Conservation (phyloP, 225 moss, liverwort and hornwort species). For the Anthoceros angustus region DNA sequence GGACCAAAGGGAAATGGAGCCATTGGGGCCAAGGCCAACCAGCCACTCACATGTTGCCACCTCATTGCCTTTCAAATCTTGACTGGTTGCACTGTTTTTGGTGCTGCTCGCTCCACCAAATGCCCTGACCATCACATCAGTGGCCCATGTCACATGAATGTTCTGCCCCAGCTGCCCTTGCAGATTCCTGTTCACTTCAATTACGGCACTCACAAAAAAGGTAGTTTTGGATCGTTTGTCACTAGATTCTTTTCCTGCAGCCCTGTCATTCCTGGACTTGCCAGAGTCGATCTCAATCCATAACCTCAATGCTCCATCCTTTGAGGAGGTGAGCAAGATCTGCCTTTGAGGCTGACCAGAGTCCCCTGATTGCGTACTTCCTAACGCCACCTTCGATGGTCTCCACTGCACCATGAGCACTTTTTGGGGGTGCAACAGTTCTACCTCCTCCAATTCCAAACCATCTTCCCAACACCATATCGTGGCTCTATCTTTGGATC, state of each 20-base stretch:
- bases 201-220: constrained; percentile 72
- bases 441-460: constrained; percentile 44
- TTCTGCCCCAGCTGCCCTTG: constrained; percentile 57
- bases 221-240: constrained; percentile 47
- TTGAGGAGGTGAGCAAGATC: constrained; percentile 68
- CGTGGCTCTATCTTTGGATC: constrained; percentile 27
- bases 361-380: constrained; percentile 12
- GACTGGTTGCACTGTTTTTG: constrained; percentile 17
- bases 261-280: constrained; percentile 37
- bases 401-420: constrained; percentile 78
- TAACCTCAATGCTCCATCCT: constrained; percentile 69
- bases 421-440: constrained; percentile 57
- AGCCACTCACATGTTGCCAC: constrained; percentile 68
- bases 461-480: constrained; percentile 93
- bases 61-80: constrained; percentile 23
- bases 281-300: constrained; percentile 83
- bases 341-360: constrained; percentile 41
- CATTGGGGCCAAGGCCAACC: constrained; percentile 69
- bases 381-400: constrained; percentile 53
- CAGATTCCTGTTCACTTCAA: constrained; percentile 63
- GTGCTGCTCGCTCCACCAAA: constrained; percentile 24
- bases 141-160: constrained; percentile 63
- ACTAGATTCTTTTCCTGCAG: constrained; percentile 10
- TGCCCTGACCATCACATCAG: constrained; percentile 41
- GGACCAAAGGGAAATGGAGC: constrained; percentile 82